These are phyloP conservation scores for Leccinum boreale DNA, from an alignment of 768 basidiomycete genomes.

Conservation along the genomic window DNA sequence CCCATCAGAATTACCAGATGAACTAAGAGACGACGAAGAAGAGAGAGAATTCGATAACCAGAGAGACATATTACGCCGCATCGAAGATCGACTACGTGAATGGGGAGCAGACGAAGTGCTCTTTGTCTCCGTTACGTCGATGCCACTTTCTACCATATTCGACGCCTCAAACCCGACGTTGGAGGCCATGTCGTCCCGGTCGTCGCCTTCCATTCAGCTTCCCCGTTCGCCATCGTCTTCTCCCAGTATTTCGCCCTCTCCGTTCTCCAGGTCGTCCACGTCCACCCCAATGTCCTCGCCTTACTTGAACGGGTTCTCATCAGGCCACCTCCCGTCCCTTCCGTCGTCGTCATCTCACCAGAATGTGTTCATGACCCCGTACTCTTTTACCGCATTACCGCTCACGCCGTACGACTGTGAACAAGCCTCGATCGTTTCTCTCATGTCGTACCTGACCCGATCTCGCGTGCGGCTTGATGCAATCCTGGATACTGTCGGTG, in stretches of 20 bases:
- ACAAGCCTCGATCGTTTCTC: constrained; percentile 21
- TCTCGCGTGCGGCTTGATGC: constrained; percentile 58
- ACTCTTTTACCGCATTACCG: constrained; percentile 29
- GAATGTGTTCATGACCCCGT: constrained; percentile 25
- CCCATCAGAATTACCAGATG: constrained; percentile 37
- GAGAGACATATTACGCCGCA: constrained; percentile 38
- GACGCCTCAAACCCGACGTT: constrained; percentile 18
- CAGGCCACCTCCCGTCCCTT: constrained; percentile 22
- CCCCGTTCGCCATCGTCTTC: constrained; percentile 29
- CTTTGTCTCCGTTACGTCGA: constrained; percentile 41
- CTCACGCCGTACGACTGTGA: constrained; percentile 29
- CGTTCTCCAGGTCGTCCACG: constrained; percentile 29
- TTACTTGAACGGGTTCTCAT: constrained; percentile 23
- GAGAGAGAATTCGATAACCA: constrained; percentile 38
- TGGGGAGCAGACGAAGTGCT: constrained; percentile 82
- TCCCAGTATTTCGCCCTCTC: constrained; percentile 31
- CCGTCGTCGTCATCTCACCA: constrained; percentile 27
- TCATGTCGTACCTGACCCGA: constrained; percentile 25
- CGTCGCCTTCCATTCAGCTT: constrained; percentile 25
- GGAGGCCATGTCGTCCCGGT: constrained; percentile 19
- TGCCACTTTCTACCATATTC: constrained; percentile 22
- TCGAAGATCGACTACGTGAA: constrained; percentile 53
- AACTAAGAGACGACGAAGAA: constrained; percentile 29
- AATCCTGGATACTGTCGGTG: constrained; percentile 81
- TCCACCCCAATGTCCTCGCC: constrained; percentile 34